A percentile compares a stretch with the other conserved stretches of the same genome.
Evolutionary conservation across 352 stramenopile species (phyloP).

Genomic region (Phytophthora meadii): DNA sequence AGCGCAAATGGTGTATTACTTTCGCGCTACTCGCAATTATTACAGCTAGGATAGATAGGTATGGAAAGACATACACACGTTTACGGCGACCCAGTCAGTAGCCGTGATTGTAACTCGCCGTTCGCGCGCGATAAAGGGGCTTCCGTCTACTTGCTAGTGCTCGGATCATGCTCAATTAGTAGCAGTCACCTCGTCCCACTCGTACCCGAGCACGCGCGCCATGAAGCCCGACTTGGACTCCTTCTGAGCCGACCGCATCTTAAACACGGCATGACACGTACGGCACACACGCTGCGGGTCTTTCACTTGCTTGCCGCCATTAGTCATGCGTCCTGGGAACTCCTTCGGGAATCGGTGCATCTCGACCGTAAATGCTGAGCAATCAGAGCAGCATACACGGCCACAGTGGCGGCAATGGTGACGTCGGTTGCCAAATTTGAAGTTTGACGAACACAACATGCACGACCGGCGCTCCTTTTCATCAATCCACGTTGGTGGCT

Average conservation of each 20-base stretch:
- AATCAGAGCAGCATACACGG: slow-evolving; percentile 86
- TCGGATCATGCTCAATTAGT: slow-evolving; percentile 37
- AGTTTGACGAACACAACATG: slow-evolving; percentile 74
- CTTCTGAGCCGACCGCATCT: slow-evolving; percentile 82
- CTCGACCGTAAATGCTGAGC: slow-evolving; percentile 80
- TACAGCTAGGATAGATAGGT: slow-evolving; percentile 47
- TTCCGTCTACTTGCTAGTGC: slow-evolving; percentile 37
- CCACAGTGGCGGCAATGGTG: slow-evolving; percentile 90
- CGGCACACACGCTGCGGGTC: slow-evolving; percentile 85
- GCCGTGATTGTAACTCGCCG: slow-evolving; percentile 10
- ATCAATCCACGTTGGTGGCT: slow-evolving; percentile 82
- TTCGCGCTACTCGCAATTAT: slow-evolving; percentile 45
- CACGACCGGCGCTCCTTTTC: slow-evolving; percentile 76
- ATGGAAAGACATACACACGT: slow-evolving; percentile 39
- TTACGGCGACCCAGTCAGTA: slow-evolving; percentile 11
- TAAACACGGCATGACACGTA: slow-evolving; percentile 88
- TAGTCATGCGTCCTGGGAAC: slow-evolving; percentile 74
- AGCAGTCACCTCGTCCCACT: slow-evolving; percentile 84
- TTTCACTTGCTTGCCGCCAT: slow-evolving; percentile 72
- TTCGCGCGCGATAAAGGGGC: slow-evolving; percentile 17
- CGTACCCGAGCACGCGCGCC: slow-evolving; percentile 80
- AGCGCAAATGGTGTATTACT: slow-evolving; percentile 37
- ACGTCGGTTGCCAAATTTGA: slow-evolving; percentile 83
- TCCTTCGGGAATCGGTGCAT: slow-evolving; percentile 87
- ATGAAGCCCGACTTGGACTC: slow-evolving; percentile 89